Percentiles rank a stretch among this genome's conserved stretches.
Evolutionary conservation across 2,329 filamentous ascomycete genomes (phyloP).

Genomic region (Cercospora sp.): DNA sequence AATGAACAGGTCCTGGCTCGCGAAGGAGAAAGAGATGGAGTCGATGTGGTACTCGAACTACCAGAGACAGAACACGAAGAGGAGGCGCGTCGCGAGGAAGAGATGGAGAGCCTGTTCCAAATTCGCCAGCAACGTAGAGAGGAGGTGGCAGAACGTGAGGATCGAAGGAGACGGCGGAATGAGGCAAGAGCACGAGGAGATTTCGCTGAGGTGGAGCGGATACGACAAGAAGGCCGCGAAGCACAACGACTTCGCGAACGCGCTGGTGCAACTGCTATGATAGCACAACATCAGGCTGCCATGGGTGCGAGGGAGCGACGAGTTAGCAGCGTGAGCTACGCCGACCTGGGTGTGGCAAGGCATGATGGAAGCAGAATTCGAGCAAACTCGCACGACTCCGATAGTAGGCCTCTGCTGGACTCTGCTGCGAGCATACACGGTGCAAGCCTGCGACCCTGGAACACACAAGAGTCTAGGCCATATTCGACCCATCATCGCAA

Average conservation of each 20-base stretch:
- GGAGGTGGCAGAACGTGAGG: constrained; percentile 75
- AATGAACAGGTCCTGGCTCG: constrained; percentile 81
- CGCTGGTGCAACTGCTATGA: constrained; percentile 47
- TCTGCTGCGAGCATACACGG: constrained; percentile 65
- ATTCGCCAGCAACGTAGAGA: constrained; percentile 76
- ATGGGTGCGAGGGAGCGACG: constrained; percentile 59
- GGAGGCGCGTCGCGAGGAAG: constrained; percentile 74
- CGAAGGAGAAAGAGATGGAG: constrained; percentile 87
- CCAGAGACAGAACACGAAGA: constrained; percentile 79
- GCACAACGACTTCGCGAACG: constrained; percentile 47
- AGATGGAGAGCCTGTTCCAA: constrained; percentile 92
- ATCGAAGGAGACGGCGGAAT: constrained; percentile 65
- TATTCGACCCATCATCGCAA: constrained; percentile 43
- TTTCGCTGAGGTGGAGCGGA: constrained; percentile 63
- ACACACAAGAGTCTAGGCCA: constrained; percentile 26
- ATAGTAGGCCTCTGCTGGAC: constrained; percentile 69
- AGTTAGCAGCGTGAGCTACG: constrained; percentile 75
- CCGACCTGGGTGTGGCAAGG: constrained; percentile 70
- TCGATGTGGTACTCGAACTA: constrained; percentile 85
- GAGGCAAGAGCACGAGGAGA: constrained; percentile 75
- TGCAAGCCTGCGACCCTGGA: constrained; percentile 34
- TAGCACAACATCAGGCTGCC: constrained; percentile 61
- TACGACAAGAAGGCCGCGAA: constrained; percentile 58
- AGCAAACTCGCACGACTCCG: constrained; percentile 71
- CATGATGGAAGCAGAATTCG: constrained; percentile 76